A percentile compares a stretch with the other conserved stretches of the same genome.
Evolutionary conservation across 805 yeast species (phyloP).

Genomic region (Starmerella davenportii): DNA sequence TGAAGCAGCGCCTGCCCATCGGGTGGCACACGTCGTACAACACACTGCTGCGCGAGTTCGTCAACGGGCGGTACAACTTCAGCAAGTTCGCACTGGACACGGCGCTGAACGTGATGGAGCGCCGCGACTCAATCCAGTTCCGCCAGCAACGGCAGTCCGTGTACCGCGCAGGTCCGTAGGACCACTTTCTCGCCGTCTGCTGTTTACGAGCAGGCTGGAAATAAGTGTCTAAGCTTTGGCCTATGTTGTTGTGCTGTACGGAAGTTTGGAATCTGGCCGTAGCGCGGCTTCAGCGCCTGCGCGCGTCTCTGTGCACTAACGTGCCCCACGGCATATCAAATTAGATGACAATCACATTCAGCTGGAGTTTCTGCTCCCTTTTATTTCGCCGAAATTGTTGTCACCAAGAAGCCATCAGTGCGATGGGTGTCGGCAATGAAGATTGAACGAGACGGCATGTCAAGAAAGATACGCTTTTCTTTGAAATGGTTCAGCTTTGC

Average conservation of each 20-base stretch:
- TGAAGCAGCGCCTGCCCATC: constrained; percentile 78
- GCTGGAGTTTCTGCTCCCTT: too few species aligned
- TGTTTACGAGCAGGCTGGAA: too few species aligned
- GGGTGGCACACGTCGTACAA: constrained; percentile 90
- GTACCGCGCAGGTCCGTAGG: constrained; percentile 50
- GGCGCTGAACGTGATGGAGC: constrained; percentile 63
- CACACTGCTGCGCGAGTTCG: constrained; percentile 65
- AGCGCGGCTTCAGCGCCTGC: not conserved
- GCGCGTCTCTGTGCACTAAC: too few species aligned
- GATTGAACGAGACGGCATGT: too few species aligned
- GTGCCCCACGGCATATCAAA: too few species aligned
- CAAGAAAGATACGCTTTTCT: too few species aligned
- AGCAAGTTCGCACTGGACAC: constrained; percentile 43
- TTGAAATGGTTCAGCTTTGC: too few species aligned
- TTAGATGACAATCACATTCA: too few species aligned
- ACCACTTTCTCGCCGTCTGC: not conserved
- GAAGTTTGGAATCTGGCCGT: not conserved
- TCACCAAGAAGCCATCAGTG: too few species aligned
- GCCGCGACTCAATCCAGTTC: constrained; percentile 73
- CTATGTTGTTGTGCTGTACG: not conserved
- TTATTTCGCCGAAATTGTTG: too few species aligned
- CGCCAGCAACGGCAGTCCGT: constrained; percentile 74
- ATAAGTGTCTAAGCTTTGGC: too few species aligned
- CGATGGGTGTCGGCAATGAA: too few species aligned
- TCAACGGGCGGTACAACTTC: constrained; percentile 26